These are phyloP conservation scores for Tricholomella constricta DNA, from an alignment of 768 basidiomycete genomes.

Conservation along the genomic window DNA sequence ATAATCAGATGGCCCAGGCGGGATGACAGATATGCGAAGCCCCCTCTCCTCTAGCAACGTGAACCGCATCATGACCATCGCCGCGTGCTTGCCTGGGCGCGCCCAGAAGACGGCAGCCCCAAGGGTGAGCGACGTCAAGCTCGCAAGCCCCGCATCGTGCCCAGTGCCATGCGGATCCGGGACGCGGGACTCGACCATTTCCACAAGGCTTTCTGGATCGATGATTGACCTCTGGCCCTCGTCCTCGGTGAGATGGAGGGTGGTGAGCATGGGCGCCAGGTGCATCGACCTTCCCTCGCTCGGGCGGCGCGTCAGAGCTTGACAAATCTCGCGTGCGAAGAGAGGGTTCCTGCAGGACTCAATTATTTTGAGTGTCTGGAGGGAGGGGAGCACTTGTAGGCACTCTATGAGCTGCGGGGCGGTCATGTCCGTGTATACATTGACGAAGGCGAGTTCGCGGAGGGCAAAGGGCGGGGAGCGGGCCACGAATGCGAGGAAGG, in stretches of 20 bases:
- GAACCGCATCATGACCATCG: neutral
- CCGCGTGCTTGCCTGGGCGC: neutral
- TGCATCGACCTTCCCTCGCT: neutral
- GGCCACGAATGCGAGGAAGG: neutral
- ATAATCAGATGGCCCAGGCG: no score
- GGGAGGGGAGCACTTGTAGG: neutral
- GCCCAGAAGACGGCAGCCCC: neutral
- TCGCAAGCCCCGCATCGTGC: neutral
- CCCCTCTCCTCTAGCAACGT: neutral
- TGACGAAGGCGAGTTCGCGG: neutral
- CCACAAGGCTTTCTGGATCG: neutral
- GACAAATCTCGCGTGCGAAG: neutral
- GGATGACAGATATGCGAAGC: neutral
- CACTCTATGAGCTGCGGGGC: neutral
- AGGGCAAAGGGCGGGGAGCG: neutral
- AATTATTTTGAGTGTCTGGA: neutral
- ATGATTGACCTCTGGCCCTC: neutral
- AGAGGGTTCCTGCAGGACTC: neutral
- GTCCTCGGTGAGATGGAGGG: no score
- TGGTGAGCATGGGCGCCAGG: neutral
- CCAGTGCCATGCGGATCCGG: neutral
- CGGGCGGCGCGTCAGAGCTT: neutral
- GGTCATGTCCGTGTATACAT: neutral
- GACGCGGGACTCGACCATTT: neutral
- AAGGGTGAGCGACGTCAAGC: neutral